Evolutionary conservation across 768 basidiomycete genomes (phyloP).

Genomic region (Leccinum rimulosum): DNA sequence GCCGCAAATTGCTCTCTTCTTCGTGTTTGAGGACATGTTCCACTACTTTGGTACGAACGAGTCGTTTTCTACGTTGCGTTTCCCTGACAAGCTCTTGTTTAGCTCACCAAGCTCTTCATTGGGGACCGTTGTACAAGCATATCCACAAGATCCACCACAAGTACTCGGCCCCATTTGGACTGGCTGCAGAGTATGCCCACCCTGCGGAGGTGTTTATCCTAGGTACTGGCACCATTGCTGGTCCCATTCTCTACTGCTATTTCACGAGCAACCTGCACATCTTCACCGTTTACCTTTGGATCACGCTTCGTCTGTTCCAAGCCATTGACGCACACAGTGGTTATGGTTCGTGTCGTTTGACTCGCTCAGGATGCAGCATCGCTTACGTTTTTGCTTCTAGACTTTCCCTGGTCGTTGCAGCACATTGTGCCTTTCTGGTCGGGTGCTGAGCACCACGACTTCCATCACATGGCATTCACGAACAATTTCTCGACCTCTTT

Average conservation of each 20-base stretch:
- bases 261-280: constrained; percentile 79
- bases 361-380: background rate
- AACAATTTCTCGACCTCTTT: constrained; percentile 95
- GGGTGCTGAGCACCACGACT: constrained; percentile 96
- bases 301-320: constrained; percentile 91
- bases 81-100: background rate
- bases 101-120: constrained; percentile 92
- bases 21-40: constrained; percentile 94
- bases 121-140: constrained; percentile 79
- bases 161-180: constrained; percentile 94
- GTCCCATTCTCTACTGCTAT: constrained; percentile 84
- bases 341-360: constrained; percentile 60
- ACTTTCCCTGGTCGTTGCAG: constrained; percentile 97
- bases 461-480: constrained; percentile 95
- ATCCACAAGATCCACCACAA: constrained; percentile 99
- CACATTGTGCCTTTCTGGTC: constrained; percentile 95
- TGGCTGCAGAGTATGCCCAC: constrained; percentile 97
- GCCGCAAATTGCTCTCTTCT: constrained; percentile 83
- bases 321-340: constrained; percentile 97
- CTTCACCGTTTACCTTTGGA: constrained; percentile 91
- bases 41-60: constrained; percentile 72
- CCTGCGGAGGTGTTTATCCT: constrained; percentile 95
- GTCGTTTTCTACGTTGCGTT: background rate
- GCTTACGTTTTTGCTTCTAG: constrained; percentile 33
- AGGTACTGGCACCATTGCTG: constrained; percentile 85